A percentile compares a stretch with the other conserved stretches of the same genome.
Conservation (phyloP, 257 asterid genomes). For the Capsicum rhomboideum region DNA sequence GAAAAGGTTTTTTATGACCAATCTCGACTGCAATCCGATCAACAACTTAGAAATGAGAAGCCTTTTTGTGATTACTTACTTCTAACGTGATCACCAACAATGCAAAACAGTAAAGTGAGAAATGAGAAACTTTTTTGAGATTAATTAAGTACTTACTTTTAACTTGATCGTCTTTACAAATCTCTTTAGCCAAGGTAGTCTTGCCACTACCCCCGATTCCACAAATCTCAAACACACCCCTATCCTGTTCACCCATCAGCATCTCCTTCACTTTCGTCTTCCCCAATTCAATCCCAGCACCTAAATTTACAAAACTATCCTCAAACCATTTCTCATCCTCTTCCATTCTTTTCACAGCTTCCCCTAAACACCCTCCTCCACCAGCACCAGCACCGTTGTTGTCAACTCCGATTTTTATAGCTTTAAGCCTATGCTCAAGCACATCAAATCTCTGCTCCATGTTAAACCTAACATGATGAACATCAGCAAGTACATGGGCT, state of each 20-base stretch:
- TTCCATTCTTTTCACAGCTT: conserved; percentile 69
- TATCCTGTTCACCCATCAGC: conserved; percentile 29
- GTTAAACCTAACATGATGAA: conserved; percentile 66
- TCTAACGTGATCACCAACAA: conserved; percentile 38
- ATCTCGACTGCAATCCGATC: background rate
- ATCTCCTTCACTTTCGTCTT: conserved; percentile 65
- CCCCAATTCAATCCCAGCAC: conserved; percentile 70
- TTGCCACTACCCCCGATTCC: conserved; percentile 94
- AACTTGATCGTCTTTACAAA: conserved; percentile 59
- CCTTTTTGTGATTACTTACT: conserved; percentile 23
- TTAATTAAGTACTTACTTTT: conserved; percentile 30
- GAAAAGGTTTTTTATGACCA: background rate
- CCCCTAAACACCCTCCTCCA: conserved; percentile 57
- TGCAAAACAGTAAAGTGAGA: background rate
- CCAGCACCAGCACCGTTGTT: conserved; percentile 15
- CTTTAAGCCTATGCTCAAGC: conserved; percentile 69
- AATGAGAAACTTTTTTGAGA: background rate
- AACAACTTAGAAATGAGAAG: background rate
- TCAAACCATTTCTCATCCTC: conserved; percentile 63
- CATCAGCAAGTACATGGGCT: conserved; percentile 87
- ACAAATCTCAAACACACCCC: conserved; percentile 48
- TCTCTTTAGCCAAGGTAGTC: conserved; percentile 88
- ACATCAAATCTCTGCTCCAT: conserved; percentile 61
- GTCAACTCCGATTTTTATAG: conserved; percentile 68
- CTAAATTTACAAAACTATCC: conserved; percentile 47